A percentile compares a stretch with the other conserved stretches of the same genome.
Evolutionary conservation across 2,329 filamentous ascomycete genomes (phyloP).

Genomic region (Aspergillus calidoustus): DNA sequence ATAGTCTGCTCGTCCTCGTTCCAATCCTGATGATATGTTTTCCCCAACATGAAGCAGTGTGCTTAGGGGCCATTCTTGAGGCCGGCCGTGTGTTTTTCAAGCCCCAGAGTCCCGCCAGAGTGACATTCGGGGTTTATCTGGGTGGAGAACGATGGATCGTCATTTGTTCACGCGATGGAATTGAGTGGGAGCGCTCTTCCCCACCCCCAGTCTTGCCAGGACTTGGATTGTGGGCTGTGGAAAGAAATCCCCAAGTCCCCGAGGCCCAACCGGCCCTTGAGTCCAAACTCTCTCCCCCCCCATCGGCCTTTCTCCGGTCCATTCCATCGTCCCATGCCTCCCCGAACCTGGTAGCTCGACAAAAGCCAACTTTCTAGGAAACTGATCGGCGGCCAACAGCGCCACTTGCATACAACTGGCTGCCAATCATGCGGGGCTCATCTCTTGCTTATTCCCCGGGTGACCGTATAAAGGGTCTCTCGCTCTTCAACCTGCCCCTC

Average conservation of each 20-base stretch:
- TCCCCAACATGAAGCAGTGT: not conserved
- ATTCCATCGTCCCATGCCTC: not conserved
- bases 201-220: not conserved
- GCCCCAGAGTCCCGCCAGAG: not conserved
- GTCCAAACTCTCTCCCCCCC: not conserved
- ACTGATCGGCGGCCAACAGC: not conserved
- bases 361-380: not conserved
- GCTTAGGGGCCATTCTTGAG: not conserved
- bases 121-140: not conserved
- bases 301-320: not conserved
- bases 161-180: not conserved
- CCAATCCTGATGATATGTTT: too few relatives aligned
- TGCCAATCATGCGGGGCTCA: not conserved
- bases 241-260: not conserved
- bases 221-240: not conserved
- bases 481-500: not conserved
- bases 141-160: not conserved
- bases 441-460: constrained; percentile 1
- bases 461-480: constrained; percentile 4
- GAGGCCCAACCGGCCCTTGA: not conserved
- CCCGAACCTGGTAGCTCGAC: not conserved
- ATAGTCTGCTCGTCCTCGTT: too few relatives aligned
- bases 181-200: not conserved
- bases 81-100: not conserved
- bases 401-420: constrained; percentile 1